Percentiles rank a stretch among this genome's conserved stretches.
Conservation (phyloP, 2,329 filamentous ascomycete species). For the Aspergillus phoenicis region DNA sequence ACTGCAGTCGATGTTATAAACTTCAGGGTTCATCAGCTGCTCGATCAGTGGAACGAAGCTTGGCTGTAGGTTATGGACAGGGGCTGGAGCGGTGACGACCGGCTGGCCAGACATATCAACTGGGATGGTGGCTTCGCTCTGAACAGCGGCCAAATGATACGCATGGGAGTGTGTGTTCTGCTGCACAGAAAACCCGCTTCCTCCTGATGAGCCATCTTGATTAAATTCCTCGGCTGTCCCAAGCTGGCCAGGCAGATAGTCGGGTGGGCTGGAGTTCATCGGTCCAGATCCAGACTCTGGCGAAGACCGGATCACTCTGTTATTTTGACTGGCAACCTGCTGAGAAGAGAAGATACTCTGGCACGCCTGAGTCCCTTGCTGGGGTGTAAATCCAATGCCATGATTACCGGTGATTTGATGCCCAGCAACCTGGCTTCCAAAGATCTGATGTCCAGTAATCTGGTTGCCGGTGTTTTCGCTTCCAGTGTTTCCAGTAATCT, state of each 20-base stretch:
- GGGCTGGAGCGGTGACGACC: background rate
- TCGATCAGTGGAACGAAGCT: background rate
- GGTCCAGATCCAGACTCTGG: background rate
- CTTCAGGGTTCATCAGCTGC: constrained; percentile 14
- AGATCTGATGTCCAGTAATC: too few relatives aligned
- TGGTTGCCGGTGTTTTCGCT: too few relatives aligned
- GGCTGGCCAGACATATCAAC: background rate
- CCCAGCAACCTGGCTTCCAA: too few relatives aligned
- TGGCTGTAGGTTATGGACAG: background rate
- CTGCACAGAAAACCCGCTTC: background rate
- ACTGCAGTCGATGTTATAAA: constrained; percentile 3
- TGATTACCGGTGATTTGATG: too few relatives aligned
- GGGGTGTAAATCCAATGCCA: too few relatives aligned
- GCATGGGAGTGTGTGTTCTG: background rate
- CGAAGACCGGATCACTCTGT: background rate
- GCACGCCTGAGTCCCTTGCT: too few relatives aligned
- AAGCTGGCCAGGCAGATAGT: background rate
- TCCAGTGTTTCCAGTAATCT: too few relatives aligned
- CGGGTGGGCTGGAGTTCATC: background rate
- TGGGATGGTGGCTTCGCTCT: background rate
- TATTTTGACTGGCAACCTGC: background rate
- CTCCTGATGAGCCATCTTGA: background rate
- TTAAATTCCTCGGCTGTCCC: background rate
- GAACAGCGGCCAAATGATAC: too few relatives aligned
- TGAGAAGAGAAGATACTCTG: too few relatives aligned